Evolutionary conservation across 2,329 filamentous ascomycete genomes (phyloP), one percentile per base, ranked within the genome.

Genomic region (Phaeosphaeriaceae sp.): DNA sequence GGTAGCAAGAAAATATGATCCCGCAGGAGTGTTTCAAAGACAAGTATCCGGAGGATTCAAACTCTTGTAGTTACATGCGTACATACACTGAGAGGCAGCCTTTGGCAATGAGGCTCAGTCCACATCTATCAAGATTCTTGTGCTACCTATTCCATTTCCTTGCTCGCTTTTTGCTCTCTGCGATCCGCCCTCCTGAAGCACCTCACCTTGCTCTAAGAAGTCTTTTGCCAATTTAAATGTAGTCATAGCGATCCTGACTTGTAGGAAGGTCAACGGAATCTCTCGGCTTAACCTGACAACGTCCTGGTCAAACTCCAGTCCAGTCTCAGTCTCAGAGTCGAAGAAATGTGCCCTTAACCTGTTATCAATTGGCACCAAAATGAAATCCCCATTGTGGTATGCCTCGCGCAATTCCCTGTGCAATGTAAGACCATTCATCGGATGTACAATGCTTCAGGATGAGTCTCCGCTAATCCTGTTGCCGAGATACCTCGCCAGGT

Each of bases 31-130:
- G 9, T 79, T 78, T 54, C 74, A 77, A 64, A 69, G 63, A 46
- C 60, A 64, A 52, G 63, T 71, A 3, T 68, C 71, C 9, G 74
- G 74, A 3, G 71, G 72, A 4, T 77, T 78, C 61, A 77, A 78
- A 57, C 47, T 71, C 2, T 43, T 55, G 15, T 55, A 23, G 35
- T 46, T 8, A 46, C 2, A 6, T n/a, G 17, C 28, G 17, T 23
- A 15, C 17, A 40, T 40, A 15, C 35, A n/a, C 2, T n/a, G 35
- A 40, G n/a, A 2, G 15, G 15, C 17, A n/a, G 15, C 4, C 13
- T 28, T 28, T 4, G 9, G 26, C 26, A 28, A 28, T 9, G 9
- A 28, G 5, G 26, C 26, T 28, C 26, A 28, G 26, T 28, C 26
- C 26, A 9, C 26, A 28, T 28, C 26, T 4, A 28, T 28, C 26